Percentiles rank a stretch among this genome's conserved stretches.
Evolutionary conservation across 495 filamentous ascomycete species (phyloP).

Genomic region (Talaromyces liani): DNA sequence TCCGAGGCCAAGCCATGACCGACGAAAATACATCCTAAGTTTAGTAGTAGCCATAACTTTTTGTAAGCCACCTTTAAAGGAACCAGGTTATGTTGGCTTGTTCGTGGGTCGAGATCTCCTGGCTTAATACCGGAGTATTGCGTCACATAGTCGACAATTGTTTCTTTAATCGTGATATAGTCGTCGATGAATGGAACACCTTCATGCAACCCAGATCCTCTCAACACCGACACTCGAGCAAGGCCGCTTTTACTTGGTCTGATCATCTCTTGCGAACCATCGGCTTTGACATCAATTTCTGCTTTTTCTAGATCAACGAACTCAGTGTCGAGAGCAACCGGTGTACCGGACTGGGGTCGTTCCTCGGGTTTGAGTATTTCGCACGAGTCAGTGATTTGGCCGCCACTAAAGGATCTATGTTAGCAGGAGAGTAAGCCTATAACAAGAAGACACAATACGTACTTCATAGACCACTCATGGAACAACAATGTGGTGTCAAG

Average conservation of each 20-base stretch:
- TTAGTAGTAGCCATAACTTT: constrained; percentile 93
- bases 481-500: constrained; percentile 81
- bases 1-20: constrained; percentile 89
- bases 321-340: constrained; percentile 89
- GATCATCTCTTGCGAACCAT: constrained; percentile 79
- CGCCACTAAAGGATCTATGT: constrained; percentile 17
- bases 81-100: constrained; percentile 72
- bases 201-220: constrained; percentile 66
- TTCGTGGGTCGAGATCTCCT: constrained; percentile 70
- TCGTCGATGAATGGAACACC: constrained; percentile 92
- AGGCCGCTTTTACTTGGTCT: constrained; percentile 77
- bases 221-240: constrained; percentile 79
- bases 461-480: constrained; percentile 60
- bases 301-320: constrained; percentile 87
- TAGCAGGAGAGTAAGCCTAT: not conserved
- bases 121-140: constrained; percentile 83
- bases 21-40: constrained; percentile 88
- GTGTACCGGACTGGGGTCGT: constrained; percentile 58
- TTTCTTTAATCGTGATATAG: constrained; percentile 84
- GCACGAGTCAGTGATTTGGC: constrained; percentile 33
- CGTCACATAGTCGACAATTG: constrained; percentile 93
- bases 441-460: constrained; percentile 16
- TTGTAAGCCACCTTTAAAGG: constrained; percentile 90
- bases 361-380: constrained; percentile 59
- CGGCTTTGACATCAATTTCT: constrained; percentile 87